Conservation (phyloP, 306 rosid genomes). For the Arachis stenosperma region DNA sequence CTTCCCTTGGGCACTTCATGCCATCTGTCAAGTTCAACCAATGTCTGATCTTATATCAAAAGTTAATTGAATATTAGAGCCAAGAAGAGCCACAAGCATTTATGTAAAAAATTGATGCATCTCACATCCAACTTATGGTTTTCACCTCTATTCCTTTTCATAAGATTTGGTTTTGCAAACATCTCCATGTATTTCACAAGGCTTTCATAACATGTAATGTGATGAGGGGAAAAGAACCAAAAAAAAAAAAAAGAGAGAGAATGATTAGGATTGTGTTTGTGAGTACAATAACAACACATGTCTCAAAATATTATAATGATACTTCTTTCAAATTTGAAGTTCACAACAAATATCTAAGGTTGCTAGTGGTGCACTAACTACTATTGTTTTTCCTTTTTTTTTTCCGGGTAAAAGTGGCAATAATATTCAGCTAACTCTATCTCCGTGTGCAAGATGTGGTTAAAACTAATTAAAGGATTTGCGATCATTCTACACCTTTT, state of each 20-base stretch:
- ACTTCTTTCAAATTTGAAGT: background rate
- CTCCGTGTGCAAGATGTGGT: constrained; percentile 8
- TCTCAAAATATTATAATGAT: constrained; percentile 1
- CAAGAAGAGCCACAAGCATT: background rate
- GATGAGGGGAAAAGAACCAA: background rate
- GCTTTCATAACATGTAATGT: background rate
- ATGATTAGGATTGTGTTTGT: background rate
- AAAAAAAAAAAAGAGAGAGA: background rate
- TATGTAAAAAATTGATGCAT: background rate
- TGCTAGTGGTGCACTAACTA: constrained; percentile 2
- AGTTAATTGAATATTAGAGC: background rate
- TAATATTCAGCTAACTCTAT: constrained; percentile 9
- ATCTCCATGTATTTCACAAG: background rate
- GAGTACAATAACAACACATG: background rate
- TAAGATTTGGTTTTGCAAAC: background rate
- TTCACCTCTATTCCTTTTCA: constrained; percentile 5
- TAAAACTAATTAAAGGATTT: constrained; percentile 9
- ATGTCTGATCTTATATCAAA: background rate
- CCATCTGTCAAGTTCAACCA: background rate
- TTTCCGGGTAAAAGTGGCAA: background rate
- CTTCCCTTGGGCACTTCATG: background rate
- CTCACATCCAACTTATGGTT: background rate
- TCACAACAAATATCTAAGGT: constrained; percentile 24
- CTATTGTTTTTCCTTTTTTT: background rate
- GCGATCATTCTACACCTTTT: constrained; percentile 30